Conservation (phyloP, 2,329 filamentous ascomycete species). For the Dactylellina drechsleri region DNA sequence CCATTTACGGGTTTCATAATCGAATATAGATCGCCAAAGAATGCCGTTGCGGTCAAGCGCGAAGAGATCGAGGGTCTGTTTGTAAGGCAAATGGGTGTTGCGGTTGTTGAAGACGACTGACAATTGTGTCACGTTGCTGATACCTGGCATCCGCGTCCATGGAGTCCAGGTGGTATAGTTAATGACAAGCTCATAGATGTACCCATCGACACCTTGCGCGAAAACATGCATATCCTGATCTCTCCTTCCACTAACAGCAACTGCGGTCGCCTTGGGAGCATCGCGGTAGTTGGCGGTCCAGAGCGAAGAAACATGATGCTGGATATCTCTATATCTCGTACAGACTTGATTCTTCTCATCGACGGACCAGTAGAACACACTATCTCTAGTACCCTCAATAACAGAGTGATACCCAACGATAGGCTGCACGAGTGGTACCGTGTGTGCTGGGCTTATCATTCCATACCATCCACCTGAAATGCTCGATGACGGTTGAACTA, state of each 20-base stretch:
- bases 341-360: slow-evolving; percentile 1
- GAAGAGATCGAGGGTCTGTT: slow-evolving; percentile 13
- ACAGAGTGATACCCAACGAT: slow-evolving; percentile 12
- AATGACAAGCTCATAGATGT: background rate
- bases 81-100: slow-evolving; percentile 1
- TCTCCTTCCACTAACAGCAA: background rate
- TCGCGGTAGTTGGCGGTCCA: slow-evolving; percentile 8
- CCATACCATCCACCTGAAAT: background rate
- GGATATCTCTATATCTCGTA: background rate
- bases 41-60: background rate
- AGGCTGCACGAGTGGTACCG: slow-evolving; percentile 3
- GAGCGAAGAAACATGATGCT: background rate
- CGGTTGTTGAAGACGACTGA: slow-evolving; percentile 7
- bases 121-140: slow-evolving; percentile 7
- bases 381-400: background rate
- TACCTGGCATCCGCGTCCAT: slow-evolving; percentile 11
- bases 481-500: slow-evolving; percentile 2
- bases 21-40: background rate
- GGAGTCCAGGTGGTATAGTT: background rate
- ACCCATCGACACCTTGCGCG: background rate
- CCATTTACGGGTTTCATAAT: background rate
- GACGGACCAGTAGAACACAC: background rate
- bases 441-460: background rate
- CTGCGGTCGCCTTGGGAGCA: background rate
- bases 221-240: slow-evolving; percentile 3